Percentiles rank a stretch among this genome's conserved stretches.
Conservation (phyloP, 345 rosid genomes). For the Syzygium jambos region DNA sequence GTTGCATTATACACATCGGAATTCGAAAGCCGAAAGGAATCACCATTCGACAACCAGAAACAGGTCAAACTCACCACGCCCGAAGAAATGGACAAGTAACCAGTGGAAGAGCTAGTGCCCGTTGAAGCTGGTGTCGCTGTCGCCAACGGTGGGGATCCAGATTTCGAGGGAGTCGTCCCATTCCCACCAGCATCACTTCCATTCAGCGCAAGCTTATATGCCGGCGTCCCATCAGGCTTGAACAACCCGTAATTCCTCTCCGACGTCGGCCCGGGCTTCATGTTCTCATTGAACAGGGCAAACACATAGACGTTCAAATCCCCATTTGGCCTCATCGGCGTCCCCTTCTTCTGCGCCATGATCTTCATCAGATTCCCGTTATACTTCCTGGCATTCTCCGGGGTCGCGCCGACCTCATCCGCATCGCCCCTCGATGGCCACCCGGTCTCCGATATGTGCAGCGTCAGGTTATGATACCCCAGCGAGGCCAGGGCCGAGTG, state of each 20-base stretch:
- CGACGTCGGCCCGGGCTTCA: conserved; percentile 93
- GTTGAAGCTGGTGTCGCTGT: neutral
- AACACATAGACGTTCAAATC: conserved; percentile 64
- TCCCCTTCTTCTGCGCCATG: conserved; percentile 49
- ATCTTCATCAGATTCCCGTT: conserved; percentile 75
- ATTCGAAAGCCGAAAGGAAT: neutral
- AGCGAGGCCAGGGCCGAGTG: conserved; percentile 53
- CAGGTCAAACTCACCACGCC: neutral
- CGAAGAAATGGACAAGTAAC: conserved; percentile 8
- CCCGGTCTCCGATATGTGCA: conserved; percentile 91
- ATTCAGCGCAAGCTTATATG: conserved; percentile 39
- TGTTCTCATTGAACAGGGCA: conserved; percentile 85
- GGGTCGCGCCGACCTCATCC: conserved; percentile 75
- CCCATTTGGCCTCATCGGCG: conserved; percentile 60
- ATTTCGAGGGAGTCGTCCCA: neutral
- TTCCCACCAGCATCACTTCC: neutral
- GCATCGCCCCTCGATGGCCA: conserved; percentile 97
- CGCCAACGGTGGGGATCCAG: neutral
- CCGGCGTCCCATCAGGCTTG: conserved; percentile 80
- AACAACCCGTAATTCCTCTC: conserved; percentile 95
- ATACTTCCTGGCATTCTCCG: conserved; percentile 76
- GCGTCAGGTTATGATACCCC: conserved; percentile 53
- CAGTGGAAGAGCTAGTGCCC: neutral
- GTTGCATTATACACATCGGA: neutral
- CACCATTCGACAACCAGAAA: neutral